Evolutionary conservation across 352 stramenopile species (phyloP), one percentile per base, ranked within the genome.

Genomic region (Globisporangium paddicum): DNA sequence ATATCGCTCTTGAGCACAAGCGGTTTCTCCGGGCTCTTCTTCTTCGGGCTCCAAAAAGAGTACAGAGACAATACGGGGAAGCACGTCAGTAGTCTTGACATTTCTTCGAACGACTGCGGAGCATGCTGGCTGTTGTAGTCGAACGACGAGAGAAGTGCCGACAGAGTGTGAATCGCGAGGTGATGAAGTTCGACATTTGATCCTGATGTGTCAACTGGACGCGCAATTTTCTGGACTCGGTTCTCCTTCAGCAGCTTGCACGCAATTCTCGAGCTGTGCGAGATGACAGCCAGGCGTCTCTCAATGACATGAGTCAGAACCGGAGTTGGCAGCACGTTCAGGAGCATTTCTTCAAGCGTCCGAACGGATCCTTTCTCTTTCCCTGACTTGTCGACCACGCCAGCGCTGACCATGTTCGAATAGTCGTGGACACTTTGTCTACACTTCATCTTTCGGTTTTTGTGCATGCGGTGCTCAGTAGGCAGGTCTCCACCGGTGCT

Each of bases 391-490:
- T 94, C 84, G 23, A 91, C 69, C 10, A 92, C 76, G 0, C 86
- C 86, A 2, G 84, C 86, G 46, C 81, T 89, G n/a, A 75, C 85
- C 82, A 93, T 93, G 51, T 91, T 92, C 21, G 71, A 60, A 40
- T 89, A 90, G 59, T 93, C 82, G 16, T 75, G 63, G 11, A 94
- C 84, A 51, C 73, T 93, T 53, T 95, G 86, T 19, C 82, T 72
- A 54, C 84, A 93, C 46, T 95, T 95, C 10, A 75, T 59, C 45
- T 87, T 90, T 26, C 84, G 73, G 56, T 92, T 92, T 55, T 88
- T 90, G 63, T 93, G 82, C 84, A 95, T 94, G 19, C 86, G 71
- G 42, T 94, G 79, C 59, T 95, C 86, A 1, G 82, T 95, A 1
- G 86, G 86, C 21, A 95, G 46, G 54, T 95, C 86, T 9, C 82